Conservation (phyloP, 345 rosid genomes). For the Eutrema heterophyllum region DNA sequence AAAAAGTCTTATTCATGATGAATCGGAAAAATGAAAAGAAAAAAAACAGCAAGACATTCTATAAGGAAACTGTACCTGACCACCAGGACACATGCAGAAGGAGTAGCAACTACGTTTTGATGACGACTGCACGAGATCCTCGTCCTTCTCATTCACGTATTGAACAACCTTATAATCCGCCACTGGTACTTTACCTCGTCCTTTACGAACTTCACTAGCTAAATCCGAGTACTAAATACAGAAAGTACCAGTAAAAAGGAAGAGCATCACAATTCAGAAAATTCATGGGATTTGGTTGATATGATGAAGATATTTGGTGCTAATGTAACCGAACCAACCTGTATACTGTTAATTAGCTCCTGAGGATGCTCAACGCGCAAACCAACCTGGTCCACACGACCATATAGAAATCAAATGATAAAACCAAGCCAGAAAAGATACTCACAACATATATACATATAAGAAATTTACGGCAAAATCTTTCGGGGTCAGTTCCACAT, state of each 20-base stretch:
- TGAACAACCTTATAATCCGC: slow-evolving; percentile 90
- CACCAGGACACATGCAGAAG: slow-evolving; percentile 99
- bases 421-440: not conserved
- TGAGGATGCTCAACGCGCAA: slow-evolving; percentile 97
- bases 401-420: slow-evolving; percentile 10
- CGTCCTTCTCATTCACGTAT: slow-evolving; percentile 41
- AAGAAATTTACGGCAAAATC: slow-evolving; percentile 77
- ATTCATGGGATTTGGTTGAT: not conserved
- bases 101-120: slow-evolving; percentile 78
- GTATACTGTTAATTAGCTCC: slow-evolving; percentile 80
- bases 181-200: slow-evolving; percentile 91
- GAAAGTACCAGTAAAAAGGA: not conserved
- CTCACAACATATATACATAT: not conserved
- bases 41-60: not conserved
- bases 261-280: not conserved
- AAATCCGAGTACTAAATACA: slow-evolving; percentile 60
- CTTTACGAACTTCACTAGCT: slow-evolving; percentile 61
- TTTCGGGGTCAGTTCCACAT: slow-evolving; percentile 68
- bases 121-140: slow-evolving; percentile 24
- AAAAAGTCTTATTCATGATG: not conserved
- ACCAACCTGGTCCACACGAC: slow-evolving; percentile 62
- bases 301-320: not conserved
- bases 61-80: slow-evolving; percentile 55
- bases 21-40: not conserved
- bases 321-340: slow-evolving; percentile 39